Conservation (phyloP, 371 early-diverging fungal genomes). For the Mortierella sp. region DNA sequence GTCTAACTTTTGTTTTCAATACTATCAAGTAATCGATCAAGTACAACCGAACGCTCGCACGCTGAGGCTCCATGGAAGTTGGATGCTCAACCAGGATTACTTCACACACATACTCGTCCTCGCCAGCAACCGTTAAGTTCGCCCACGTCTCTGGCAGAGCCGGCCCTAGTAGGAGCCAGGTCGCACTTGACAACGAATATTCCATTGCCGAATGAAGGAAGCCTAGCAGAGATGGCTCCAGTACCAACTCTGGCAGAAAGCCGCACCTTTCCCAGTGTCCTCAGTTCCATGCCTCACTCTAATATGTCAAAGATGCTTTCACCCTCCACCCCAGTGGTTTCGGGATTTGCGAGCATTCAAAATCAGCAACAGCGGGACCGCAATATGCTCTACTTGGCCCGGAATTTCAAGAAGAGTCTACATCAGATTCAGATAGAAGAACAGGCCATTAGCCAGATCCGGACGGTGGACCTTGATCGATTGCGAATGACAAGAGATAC, state of each 20-base stretch:
- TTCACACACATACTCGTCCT: too few species aligned
- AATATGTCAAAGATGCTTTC: background rate
- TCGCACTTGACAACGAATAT: too few species aligned
- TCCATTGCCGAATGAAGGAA: too few species aligned
- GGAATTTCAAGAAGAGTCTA: conserved; percentile 44
- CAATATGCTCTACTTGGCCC: conserved; percentile 26
- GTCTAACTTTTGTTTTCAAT: background rate
- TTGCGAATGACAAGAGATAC: conserved; percentile 11
- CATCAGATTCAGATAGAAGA: conserved; percentile 53
- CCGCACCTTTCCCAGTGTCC: too few species aligned
- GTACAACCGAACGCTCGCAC: conserved; percentile 14
- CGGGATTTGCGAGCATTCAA: conserved; percentile 47
- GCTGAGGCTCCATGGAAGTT: conserved; percentile 49
- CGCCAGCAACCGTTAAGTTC: background rate
- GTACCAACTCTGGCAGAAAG: too few species aligned
- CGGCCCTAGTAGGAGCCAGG: too few species aligned
- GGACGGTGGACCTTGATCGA: conserved; percentile 20
- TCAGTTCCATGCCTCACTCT: too few species aligned
- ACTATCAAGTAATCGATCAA: conserved; percentile 13
- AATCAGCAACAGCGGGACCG: conserved; percentile 51
- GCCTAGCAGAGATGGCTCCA: too few species aligned
- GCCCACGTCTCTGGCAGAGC: background rate
- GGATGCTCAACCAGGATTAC: conserved; percentile 41
- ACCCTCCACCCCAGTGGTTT: too few species aligned
- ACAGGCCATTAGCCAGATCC: conserved; percentile 30